phyloP scores from a whole-genome alignment of 2,329 filamentous ascomycete species.

The Venturiaceae sp. region DNA sequence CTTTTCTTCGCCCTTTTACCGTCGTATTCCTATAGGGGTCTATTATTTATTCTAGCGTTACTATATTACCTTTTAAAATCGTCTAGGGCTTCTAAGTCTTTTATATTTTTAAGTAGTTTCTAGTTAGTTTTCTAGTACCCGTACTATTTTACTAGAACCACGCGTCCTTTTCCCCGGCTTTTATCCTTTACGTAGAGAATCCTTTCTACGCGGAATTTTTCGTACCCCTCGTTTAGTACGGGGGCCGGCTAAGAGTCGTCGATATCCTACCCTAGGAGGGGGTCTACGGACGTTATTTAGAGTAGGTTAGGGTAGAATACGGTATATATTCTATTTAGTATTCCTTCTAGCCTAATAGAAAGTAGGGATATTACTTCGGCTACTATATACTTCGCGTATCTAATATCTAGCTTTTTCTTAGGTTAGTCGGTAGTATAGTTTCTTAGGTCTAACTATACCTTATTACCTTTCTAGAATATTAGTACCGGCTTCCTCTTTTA shows the following conservation, averaged over 20 bases:
- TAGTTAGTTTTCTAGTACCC: background rate
- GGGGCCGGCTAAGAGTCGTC: background rate
- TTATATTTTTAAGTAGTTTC: background rate
- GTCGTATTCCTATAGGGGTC: too few relatives aligned
- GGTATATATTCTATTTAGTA: too few relatives aligned
- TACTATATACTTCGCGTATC: too few relatives aligned
- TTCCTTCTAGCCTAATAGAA: too few relatives aligned
- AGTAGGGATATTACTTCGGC: too few relatives aligned
- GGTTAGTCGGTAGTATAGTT: background rate
- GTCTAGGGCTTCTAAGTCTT: background rate
- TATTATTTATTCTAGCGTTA: too few relatives aligned
- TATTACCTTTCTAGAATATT: background rate
- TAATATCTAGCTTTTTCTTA: too few relatives aligned
- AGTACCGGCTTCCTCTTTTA: background rate
- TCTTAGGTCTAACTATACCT: background rate
- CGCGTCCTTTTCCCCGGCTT: background rate
- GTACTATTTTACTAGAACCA: background rate
- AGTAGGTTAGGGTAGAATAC: background rate
- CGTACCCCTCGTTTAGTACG: background rate
- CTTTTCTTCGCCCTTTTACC: too few relatives aligned
- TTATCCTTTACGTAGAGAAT: background rate
- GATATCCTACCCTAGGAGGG: background rate
- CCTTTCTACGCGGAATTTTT: background rate
- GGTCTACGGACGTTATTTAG: background rate
- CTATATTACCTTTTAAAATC: too few relatives aligned